Base-by-base conservation (phyloP, 2,329 filamentous ascomycete species). In the Oidium heveae region DNA sequence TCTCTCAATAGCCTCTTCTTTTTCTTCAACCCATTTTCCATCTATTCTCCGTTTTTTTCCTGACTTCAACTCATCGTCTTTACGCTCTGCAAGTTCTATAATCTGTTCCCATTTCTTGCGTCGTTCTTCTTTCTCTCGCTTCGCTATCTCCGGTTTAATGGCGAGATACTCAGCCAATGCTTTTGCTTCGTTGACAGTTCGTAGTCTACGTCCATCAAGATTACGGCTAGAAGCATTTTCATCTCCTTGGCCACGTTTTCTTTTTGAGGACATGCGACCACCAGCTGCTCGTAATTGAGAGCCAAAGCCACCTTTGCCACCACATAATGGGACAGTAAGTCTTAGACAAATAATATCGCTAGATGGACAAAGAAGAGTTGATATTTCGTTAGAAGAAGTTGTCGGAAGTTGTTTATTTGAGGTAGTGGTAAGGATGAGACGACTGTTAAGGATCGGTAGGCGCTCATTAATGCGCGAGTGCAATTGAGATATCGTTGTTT, bases 271-370 rank as follows among this genome's bases (percentile, higher is more conserved):
- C 91, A 98, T 98, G 70, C 93, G 89, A 43, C 93, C 91, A 65
- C 93, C 91, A 2, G 91, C 91, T 0, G 93, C 91, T 64, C 93
- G 86, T 39, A 98, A 79, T 67, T 98, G 93, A 1, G 89, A 96
- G 54, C 91, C 91, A 66, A 98, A 98, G 63, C 91, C 91, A 68
- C 91, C 91, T 66, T 98, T 98, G 65, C 93, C 93, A 70, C 93
- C 91, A 61, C 82, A 84, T 41, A 95, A 70, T 6, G 84, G 83
- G 1, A 82, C 72, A 7, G 80, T 82, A 33, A 98, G 77, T 54
- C 87, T 85, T 4, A 98, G 75, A 0, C 87, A 82, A 16, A 98
- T 73, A 60, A 96, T 81, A 36, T 79, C 78, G 70, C 83, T 77
- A 54, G 75, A 58, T 5, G 63, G 61, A 3, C 74, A 70, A 39